These are phyloP conservation scores for Mortierella alpina DNA, from an alignment of 192 early-diverging fungal genomes.

Conservation along the genomic window DNA sequence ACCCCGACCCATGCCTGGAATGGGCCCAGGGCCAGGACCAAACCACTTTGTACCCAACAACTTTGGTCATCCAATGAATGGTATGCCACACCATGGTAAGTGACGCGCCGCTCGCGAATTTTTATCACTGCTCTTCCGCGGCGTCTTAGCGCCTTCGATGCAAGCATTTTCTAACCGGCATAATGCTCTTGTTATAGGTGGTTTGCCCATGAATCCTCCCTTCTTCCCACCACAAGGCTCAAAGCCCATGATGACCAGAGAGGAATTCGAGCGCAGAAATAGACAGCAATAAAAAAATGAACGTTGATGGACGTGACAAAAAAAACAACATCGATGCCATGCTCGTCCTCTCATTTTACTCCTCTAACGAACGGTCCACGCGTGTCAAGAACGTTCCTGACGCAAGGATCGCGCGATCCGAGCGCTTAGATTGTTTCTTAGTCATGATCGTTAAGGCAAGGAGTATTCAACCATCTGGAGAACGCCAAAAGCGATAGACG, in stretches of 20 bases:
- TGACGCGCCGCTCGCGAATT: background rate
- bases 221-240: slow-evolving; percentile 52
- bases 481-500: too few species aligned
- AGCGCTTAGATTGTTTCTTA: background rate
- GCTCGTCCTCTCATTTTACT: background rate
- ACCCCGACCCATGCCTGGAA: slow-evolving; percentile 51
- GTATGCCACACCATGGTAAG: slow-evolving; percentile 49
- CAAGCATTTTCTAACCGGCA: background rate
- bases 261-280: slow-evolving; percentile 55
- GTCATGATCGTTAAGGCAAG: background rate
- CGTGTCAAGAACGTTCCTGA: background rate
- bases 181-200: background rate
- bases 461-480: too few species aligned
- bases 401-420: too few species aligned
- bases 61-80: slow-evolving; percentile 50
- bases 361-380: background rate
- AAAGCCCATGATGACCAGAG: slow-evolving; percentile 51
- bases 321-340: background rate
- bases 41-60: slow-evolving; percentile 53
- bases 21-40: slow-evolving; percentile 47
- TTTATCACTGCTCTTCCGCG: background rate
- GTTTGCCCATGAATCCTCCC: slow-evolving; percentile 43
- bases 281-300: slow-evolving; percentile 39
- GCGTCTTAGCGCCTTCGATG: background rate
- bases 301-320: background rate